Evolutionary conservation across 1,139 yeast genomes (phyloP).

Genomic region (Kurtzmaniella natalensis): DNA sequence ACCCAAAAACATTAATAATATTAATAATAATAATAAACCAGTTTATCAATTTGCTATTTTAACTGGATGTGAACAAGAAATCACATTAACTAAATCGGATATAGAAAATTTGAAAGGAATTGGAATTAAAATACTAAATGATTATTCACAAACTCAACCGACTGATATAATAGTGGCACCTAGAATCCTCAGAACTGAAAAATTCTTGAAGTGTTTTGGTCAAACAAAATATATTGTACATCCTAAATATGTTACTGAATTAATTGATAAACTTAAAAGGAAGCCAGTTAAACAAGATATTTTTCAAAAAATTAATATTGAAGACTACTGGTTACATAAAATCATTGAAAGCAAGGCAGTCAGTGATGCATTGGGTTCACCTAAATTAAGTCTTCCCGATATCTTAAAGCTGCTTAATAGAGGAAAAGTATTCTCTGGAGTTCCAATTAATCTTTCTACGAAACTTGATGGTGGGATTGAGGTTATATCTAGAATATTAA

Average conservation of each 20-base stretch:
- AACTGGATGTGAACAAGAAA: conserved; percentile 58
- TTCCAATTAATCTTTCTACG: conserved; percentile 53
- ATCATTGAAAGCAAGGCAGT: conserved; percentile 23
- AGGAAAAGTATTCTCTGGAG: conserved; percentile 40
- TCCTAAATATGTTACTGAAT: conserved; percentile 43
- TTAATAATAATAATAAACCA: no score
- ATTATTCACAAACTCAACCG: conserved; percentile 18
- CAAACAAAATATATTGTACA: conserved; percentile 38
- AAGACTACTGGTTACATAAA: conserved; percentile 35
- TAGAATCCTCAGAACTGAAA: conserved; percentile 74
- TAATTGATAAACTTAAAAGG: conserved; percentile 23
- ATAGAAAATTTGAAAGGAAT: conserved; percentile 22
- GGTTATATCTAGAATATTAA: conserved; percentile 56
- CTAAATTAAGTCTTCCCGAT: background rate
- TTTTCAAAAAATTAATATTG: conserved; percentile 20
- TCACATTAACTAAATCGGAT: conserved; percentile 35
- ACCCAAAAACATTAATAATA: conserved; percentile 10
- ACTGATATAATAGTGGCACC: conserved; percentile 69
- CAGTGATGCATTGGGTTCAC: conserved; percentile 30
- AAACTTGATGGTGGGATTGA: conserved; percentile 67
- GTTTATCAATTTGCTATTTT: conserved; percentile 42
- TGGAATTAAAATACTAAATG: conserved; percentile 40
- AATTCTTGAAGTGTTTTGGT: conserved; percentile 55
- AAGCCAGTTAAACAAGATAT: conserved; percentile 18
- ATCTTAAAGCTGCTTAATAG: conserved; percentile 22